A percentile compares a stretch with the other conserved stretches of the same genome.
Evolutionary conservation across 768 basidiomycete genomes (phyloP).

Genomic region (Leccinum pellstonianum): DNA sequence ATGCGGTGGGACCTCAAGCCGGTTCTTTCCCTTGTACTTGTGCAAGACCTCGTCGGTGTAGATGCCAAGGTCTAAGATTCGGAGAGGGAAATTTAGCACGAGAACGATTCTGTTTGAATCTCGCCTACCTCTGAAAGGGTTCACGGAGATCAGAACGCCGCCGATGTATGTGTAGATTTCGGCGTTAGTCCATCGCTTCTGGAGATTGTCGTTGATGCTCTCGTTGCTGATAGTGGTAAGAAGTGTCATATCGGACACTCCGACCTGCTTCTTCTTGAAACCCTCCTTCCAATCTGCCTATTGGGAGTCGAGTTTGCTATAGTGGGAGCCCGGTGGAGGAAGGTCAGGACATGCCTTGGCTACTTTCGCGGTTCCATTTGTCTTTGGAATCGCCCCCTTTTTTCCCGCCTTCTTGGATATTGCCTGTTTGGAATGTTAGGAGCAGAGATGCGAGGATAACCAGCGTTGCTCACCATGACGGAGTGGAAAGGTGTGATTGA

Average conservation of each 20-base stretch:
- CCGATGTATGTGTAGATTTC: constrained; percentile 99
- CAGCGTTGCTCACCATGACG: constrained; percentile 22
- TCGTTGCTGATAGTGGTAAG: constrained; percentile 97
- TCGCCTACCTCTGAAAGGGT: constrained; percentile 84
- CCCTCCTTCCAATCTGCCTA: constrained; percentile 99
- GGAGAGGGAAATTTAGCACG: constrained; percentile 9
- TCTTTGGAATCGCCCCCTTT: constrained; percentile 69
- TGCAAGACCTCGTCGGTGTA: constrained; percentile 89
- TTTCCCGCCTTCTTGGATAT: constrained; percentile 90
- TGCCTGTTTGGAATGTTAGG: constrained; percentile 47
- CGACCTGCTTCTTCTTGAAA: constrained; percentile 99
- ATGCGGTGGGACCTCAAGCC: constrained; percentile 96
- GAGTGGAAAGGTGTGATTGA: constrained; percentile 5
- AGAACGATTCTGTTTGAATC: constrained; percentile 5
- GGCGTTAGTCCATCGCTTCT: constrained; percentile 91
- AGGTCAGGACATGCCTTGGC: constrained; percentile 59
- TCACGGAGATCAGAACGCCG: constrained; percentile 97
- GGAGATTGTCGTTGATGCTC: constrained; percentile 94
- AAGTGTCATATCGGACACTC: constrained; percentile 98
- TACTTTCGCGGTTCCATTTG: constrained; percentile 52
- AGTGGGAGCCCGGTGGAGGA: constrained; percentile 1
- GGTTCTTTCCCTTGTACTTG: constrained; percentile 93
- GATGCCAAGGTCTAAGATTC: constrained; percentile 82
- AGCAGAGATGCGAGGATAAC: neutral
- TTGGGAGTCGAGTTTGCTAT: constrained; percentile 9